Evolutionary conservation across 78 protist species (phyloP).

Genomic region (Carpediemonas membranifera): DNA sequence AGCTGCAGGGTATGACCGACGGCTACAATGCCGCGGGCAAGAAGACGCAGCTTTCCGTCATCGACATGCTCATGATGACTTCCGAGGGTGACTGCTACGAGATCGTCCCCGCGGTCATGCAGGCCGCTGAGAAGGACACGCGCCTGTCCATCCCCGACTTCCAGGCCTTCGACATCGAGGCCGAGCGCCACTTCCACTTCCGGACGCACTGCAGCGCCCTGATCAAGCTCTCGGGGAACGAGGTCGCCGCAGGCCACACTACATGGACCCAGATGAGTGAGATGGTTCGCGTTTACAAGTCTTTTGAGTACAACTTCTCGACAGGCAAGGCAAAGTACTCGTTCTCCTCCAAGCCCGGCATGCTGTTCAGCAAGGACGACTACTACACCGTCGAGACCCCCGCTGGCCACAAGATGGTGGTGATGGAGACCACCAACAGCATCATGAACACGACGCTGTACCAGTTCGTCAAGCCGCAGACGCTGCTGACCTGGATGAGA

Average conservation of each 20-base stretch:
- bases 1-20: conserved; percentile 28
- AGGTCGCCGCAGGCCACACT: conserved; percentile 51
- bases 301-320: conserved; percentile 12
- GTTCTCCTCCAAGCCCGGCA: no score
- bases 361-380: conserved; percentile 60
- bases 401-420: no score
- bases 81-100: no score
- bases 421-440: no score
- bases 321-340: conserved; percentile 17
- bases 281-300: conserved; percentile 50
- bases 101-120: no score
- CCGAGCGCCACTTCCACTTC: conserved; percentile 9
- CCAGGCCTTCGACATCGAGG: conserved; percentile 22
- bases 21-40: conserved; percentile 17
- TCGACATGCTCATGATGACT: conserved; percentile 13
- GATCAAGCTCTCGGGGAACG: no score
- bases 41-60: background rate
- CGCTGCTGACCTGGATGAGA: conserved; percentile 37
- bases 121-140: no score
- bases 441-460: conserved; percentile 40
- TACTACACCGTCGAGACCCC: conserved; percentile 44
- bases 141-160: conserved; percentile 25
- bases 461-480: conserved; percentile 5
- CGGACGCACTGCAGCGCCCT: conserved; percentile 48
- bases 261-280: conserved; percentile 32